These are phyloP conservation scores for Trichophyton rubrum DNA, from an alignment of 2,329 filamentous ascomycete genomes.

Conservation along the genomic window DNA sequence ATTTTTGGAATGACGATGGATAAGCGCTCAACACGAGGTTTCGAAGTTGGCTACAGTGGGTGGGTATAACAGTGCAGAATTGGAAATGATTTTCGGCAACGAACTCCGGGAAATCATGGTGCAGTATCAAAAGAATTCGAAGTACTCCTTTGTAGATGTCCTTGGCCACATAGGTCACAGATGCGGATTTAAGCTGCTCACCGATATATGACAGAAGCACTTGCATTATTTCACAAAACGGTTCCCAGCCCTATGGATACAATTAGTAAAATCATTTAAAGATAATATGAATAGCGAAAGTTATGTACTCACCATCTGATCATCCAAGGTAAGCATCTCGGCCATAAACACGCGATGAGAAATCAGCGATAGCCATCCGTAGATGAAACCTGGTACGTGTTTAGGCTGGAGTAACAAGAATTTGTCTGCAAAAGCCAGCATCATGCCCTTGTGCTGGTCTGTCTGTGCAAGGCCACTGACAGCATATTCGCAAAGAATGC, in stretches of 20 bases:
- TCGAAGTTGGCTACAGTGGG: slow-evolving; percentile 73
- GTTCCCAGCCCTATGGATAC: slow-evolving; percentile 52
- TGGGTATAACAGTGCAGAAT: slow-evolving; percentile 68
- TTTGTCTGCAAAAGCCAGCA: slow-evolving; percentile 57
- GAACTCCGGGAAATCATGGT: slow-evolving; percentile 93
- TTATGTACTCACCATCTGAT: slow-evolving; percentile 35
- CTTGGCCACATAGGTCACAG: slow-evolving; percentile 56
- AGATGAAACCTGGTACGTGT: slow-evolving; percentile 69
- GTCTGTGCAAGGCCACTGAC: slow-evolving; percentile 45
- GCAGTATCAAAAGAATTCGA: slow-evolving; percentile 70
- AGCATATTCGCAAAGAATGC: slow-evolving; percentile 64
- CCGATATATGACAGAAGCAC: slow-evolving; percentile 62
- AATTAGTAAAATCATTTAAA: slow-evolving; percentile 7
- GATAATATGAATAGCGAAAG: not conserved
- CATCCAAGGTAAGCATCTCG: slow-evolving; percentile 55
- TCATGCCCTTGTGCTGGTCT: slow-evolving; percentile 54
- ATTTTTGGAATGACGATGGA: slow-evolving; percentile 56
- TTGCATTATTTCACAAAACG: slow-evolving; percentile 61
- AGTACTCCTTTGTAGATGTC: slow-evolving; percentile 75
- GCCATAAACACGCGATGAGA: slow-evolving; percentile 79
- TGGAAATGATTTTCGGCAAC: slow-evolving; percentile 74
- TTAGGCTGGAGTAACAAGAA: slow-evolving; percentile 63
- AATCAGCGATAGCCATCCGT: slow-evolving; percentile 70
- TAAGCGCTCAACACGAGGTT: slow-evolving; percentile 79
- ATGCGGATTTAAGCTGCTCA: slow-evolving; percentile 63